These are phyloP conservation scores for Lolium multiflorum DNA, from an alignment of 176 grass and related monocot genomes.

Conservation along the genomic window DNA sequence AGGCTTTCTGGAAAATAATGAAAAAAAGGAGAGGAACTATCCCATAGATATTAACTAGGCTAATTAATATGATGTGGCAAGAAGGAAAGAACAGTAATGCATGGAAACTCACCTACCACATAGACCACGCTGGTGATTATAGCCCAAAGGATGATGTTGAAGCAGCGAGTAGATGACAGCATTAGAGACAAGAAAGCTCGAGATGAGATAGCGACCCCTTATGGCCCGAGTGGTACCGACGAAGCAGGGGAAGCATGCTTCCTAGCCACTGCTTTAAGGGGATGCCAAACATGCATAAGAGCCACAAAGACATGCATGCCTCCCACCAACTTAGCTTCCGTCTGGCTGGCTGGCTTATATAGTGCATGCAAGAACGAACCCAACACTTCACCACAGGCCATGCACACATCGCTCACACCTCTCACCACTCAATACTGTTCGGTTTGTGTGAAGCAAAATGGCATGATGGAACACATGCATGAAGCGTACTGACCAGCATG, in stretches of 20 bases:
- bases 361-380: constrained; percentile 51
- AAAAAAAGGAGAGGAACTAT: neutral
- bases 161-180: constrained; percentile 44
- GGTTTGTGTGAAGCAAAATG: constrained; percentile 1
- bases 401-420: constrained; percentile 39
- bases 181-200: constrained; percentile 58
- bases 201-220: constrained; percentile 52
- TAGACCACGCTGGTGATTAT: constrained; percentile 41
- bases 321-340: constrained; percentile 87
- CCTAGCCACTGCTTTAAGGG: constrained; percentile 65
- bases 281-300: constrained; percentile 53
- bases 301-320: constrained; percentile 50
- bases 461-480: constrained; percentile 25
- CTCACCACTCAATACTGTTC: constrained; percentile 46
- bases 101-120: constrained; percentile 50
- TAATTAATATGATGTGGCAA: constrained; percentile 33
- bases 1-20: neutral
- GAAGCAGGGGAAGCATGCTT: constrained; percentile 45
- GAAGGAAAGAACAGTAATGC: constrained; percentile 51
- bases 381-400: constrained; percentile 54
- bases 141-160: constrained; percentile 55
- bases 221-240: constrained; percentile 50
- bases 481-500: constrained; percentile 41
- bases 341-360: constrained; percentile 62
- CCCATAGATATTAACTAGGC: neutral